Evolutionary conservation across 169 alveolate species (phyloP).

Genomic region (Plasmodium cynomolgi): DNA sequence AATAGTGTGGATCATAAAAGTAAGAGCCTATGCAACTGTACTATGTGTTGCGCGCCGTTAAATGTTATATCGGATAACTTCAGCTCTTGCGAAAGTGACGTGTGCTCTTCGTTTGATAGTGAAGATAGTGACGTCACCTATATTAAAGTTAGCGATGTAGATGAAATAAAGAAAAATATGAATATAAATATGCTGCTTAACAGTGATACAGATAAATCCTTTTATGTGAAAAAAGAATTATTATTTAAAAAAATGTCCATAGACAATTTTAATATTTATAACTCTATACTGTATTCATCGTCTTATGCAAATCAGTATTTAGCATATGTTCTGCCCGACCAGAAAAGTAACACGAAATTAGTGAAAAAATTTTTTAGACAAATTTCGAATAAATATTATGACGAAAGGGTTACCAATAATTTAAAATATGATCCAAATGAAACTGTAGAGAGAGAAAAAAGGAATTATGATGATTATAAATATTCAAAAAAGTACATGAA

Average conservation of each 20-base stretch:
- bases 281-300: constrained; percentile 57
- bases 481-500: constrained; percentile 27
- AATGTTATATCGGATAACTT: constrained; percentile 17
- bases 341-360: constrained; percentile 25
- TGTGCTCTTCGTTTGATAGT: constrained; percentile 55
- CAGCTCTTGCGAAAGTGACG: constrained; percentile 67
- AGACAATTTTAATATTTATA: constrained; percentile 68
- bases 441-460: constrained; percentile 12
- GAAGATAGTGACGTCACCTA: constrained; percentile 60
- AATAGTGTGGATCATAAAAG: background rate
- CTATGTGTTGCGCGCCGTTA: constrained; percentile 9
- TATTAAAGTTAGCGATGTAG: constrained; percentile 38
- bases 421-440: constrained; percentile 21
- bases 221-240: constrained; percentile 50
- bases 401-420: constrained; percentile 15
- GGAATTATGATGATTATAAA: constrained; percentile 28
- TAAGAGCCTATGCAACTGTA: background rate
- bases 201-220: constrained; percentile 38
- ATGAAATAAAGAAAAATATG: constrained; percentile 64
- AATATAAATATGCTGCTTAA: constrained; percentile 42
- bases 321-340: constrained; percentile 53
- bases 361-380: constrained; percentile 34
- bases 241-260: constrained; percentile 57
- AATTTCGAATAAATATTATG: constrained; percentile 24
- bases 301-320: constrained; percentile 70